phyloP scores from a whole-genome alignment of 148 eudicot genomes.

The Simmondsia chinensis region DNA sequence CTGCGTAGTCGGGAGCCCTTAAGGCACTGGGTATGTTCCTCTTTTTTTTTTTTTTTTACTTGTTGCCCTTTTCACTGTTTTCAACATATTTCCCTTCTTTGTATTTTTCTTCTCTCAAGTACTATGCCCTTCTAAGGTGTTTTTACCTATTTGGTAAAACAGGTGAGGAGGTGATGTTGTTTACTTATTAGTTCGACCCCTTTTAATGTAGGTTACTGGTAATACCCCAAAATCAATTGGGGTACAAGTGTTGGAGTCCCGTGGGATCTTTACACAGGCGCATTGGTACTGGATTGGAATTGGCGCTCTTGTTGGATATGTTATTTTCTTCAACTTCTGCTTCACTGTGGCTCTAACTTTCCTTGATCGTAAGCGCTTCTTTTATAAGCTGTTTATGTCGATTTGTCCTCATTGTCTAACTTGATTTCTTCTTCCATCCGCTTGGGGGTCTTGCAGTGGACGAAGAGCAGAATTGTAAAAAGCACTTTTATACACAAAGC shows the following conservation, averaged over 20 bases:
- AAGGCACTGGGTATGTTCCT: too few relatives aligned
- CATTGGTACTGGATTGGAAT: slow-evolving; percentile 42
- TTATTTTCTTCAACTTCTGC: slow-evolving; percentile 21
- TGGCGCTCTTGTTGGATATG: slow-evolving; percentile 25
- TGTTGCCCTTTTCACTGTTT: too few relatives aligned
- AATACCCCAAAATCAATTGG: slow-evolving; percentile 22
- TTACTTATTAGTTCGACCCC: not conserved
- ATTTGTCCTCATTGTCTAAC: not conserved
- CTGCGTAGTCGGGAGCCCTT: too few relatives aligned
- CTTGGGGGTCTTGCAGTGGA: not conserved
- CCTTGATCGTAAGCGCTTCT: slow-evolving; percentile 29
- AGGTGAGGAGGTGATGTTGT: too few relatives aligned
- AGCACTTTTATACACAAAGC: too few relatives aligned
- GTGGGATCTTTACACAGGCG: slow-evolving; percentile 31
- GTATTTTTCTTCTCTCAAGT: too few relatives aligned
- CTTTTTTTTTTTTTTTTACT: too few relatives aligned
- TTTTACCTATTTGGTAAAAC: too few relatives aligned
- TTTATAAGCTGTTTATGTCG: not conserved
- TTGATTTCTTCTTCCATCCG: not conserved
- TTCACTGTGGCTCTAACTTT: slow-evolving; percentile 22
- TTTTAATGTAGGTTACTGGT: slow-evolving; percentile 18
- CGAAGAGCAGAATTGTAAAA: not conserved
- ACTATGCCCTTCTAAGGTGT: too few relatives aligned
- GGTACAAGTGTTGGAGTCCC: slow-evolving; percentile 19
- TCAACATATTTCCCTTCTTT: too few relatives aligned